Base-by-base conservation (phyloP, 2,329 filamentous ascomycete genomes). In the Chaetomium strumarium region DNA sequence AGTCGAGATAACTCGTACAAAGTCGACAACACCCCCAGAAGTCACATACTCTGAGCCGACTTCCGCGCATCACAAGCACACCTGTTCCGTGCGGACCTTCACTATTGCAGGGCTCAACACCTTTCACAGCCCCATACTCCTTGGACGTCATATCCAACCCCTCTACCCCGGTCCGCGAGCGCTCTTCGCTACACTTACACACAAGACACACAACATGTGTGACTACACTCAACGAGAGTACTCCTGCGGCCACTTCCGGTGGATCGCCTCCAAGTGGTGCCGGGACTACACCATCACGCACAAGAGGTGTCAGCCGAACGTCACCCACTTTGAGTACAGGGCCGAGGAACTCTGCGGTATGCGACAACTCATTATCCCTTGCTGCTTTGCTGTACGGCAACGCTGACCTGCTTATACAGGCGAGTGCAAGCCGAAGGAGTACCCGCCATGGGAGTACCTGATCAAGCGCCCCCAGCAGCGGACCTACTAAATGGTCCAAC, bases 151-250 rank as follows among this genome's bases (percentile, higher is more conserved):
- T n/a, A 13, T n/a, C 29, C n/a, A 37, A 19, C 41, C 40, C 10
- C 33, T 49, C 41, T 12, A 19, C 24, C 16, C 7, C 30, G 19
- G 24, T 20, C 51, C 10, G 11, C 4, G 30, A 12, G 16, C 24
- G 13, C 16, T 34, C 20, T 31, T 44, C 45, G 7, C 34, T 14
- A 29, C 17, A 17, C 43, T 38, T 33, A 46, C 24, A 30, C 37
- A 50, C n/a, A n/a, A n/a, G 16, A 49, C 36, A 49, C 14, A 29
- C 46, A 33, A 54, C 56, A 77, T 77, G 75, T 77, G 74, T 67
- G 75, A 77, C 65, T 77, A 75, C 62, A 77, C 75, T 51, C 75
- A 76, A 59, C 53, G 66, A 42, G 66, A 68, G 46, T 68, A 67
- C 55, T 59, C 60, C 7, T 68, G 66, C 61, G 66, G 66, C 52